Percentiles rank a stretch among this genome's conserved stretches.
Evolutionary conservation across 2,329 filamentous ascomycete species (phyloP).

Genomic region (Neofusicoccum kwambonambiense): DNA sequence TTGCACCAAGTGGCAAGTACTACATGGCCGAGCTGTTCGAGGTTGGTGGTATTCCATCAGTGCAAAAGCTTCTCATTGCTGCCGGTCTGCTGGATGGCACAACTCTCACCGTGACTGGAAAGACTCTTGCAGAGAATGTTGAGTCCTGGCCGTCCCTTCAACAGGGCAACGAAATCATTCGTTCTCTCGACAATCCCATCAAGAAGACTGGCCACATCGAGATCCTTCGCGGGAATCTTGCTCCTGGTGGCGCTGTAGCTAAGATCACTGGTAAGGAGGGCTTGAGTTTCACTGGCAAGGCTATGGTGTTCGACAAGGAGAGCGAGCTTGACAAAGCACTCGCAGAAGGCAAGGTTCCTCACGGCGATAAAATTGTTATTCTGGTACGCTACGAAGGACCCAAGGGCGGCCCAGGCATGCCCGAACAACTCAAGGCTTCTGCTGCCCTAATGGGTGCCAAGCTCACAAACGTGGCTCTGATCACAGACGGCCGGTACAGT

Average conservation of each 20-base stretch:
- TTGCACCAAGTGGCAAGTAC: conserved; percentile 80
- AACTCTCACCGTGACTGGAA: conserved; percentile 80
- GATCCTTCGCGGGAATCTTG: conserved; percentile 82
- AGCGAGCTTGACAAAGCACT: conserved; percentile 73
- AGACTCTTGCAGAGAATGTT: conserved; percentile 80
- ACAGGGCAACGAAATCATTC: conserved; percentile 79
- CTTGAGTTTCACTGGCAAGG: conserved; percentile 74
- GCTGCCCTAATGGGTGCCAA: conserved; percentile 92
- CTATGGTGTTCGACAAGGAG: conserved; percentile 85
- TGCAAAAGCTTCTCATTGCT: conserved; percentile 81
- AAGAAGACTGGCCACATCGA: conserved; percentile 85
- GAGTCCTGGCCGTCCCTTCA: conserved; percentile 73
- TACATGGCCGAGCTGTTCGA: conserved; percentile 86
- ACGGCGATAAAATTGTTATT: conserved; percentile 79
- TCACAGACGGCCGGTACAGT: conserved; percentile 88
- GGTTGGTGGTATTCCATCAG: conserved; percentile 79
- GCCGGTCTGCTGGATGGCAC: conserved; percentile 72
- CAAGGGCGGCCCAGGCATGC: conserved; percentile 93
- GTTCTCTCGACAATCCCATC: conserved; percentile 77
- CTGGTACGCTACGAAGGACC: conserved; percentile 93
- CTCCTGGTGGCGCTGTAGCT: conserved; percentile 84
- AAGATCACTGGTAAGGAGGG: conserved; percentile 98
- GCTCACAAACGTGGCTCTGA: conserved; percentile 80
- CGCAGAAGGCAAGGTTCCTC: conserved; percentile 66
- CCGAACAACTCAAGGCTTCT: conserved; percentile 84